Evolutionary conservation across 2,329 filamentous ascomycete species (phyloP).

Genomic region (Claviceps sp.): DNA sequence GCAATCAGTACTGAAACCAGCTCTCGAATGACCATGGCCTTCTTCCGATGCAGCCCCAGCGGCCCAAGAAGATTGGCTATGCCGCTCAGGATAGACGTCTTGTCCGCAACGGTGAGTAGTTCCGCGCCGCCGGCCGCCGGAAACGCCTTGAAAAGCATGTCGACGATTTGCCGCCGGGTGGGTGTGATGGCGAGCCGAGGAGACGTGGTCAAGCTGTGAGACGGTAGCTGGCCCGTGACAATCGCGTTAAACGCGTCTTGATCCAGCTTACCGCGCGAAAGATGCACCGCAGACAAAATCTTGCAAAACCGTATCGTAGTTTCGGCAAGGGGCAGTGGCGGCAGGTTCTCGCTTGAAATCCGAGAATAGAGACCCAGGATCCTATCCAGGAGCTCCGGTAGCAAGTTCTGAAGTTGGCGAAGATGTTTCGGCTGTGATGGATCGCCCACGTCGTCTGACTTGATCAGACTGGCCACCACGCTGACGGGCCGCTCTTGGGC

Average conservation of each 20-base stretch:
- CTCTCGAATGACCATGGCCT: slow-evolving; percentile 78
- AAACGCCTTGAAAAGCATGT: slow-evolving; percentile 54
- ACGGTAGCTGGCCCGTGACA: slow-evolving; percentile 45
- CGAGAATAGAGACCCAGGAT: slow-evolving; percentile 63
- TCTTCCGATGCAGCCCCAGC: slow-evolving; percentile 74
- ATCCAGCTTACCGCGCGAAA: slow-evolving; percentile 49
- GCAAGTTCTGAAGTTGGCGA: slow-evolving; percentile 39
- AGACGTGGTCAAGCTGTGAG: slow-evolving; percentile 34
- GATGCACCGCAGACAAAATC: slow-evolving; percentile 52
- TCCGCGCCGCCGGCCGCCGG: slow-evolving; percentile 53
- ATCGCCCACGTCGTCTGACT: slow-evolving; percentile 20
- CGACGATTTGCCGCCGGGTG: slow-evolving; percentile 49
- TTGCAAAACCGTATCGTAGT: slow-evolving; percentile 61
- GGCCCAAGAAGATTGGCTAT: slow-evolving; percentile 75
- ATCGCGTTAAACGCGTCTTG: slow-evolving; percentile 49
- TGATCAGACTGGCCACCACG: slow-evolving; percentile 15
- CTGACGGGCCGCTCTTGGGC: slow-evolving; percentile 32
- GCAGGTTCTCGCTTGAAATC: slow-evolving; percentile 56
- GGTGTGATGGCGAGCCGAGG: slow-evolving; percentile 43
- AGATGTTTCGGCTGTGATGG: slow-evolving; percentile 37
- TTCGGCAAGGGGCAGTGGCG: slow-evolving; percentile 58
- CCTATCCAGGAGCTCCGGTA: slow-evolving; percentile 63
- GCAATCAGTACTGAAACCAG: slow-evolving; percentile 71
- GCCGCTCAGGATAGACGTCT: slow-evolving; percentile 67
- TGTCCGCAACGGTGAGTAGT: slow-evolving; percentile 58